phyloP scores from a whole-genome alignment of 257 asterid genomes.

The Solanum lycopersicoides region DNA sequence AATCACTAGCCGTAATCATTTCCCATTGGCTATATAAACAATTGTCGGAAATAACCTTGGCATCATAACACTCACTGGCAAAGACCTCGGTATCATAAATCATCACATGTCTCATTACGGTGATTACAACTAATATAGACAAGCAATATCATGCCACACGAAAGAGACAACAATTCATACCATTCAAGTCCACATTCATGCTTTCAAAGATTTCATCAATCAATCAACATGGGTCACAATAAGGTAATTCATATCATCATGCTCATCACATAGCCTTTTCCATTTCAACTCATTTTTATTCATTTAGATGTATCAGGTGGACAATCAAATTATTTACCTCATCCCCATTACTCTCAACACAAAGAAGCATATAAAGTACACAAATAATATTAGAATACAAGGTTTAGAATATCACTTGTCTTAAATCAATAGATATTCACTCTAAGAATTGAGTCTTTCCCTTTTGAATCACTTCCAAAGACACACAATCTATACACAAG shows the following conservation, averaged over 20 bases:
- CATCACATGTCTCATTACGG: neutral
- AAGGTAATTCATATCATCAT: no score
- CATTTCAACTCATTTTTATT: neutral
- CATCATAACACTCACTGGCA: neutral
- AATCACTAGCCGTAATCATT: neutral
- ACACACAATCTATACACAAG: neutral
- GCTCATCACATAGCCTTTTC: neutral
- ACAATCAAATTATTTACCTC: neutral
- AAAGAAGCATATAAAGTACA: neutral
- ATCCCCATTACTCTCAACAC: neutral
- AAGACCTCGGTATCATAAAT: neutral
- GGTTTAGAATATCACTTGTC: neutral
- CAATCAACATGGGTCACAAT: neutral
- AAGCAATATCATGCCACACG: neutral
- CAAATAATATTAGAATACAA: neutral
- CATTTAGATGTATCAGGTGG: neutral
- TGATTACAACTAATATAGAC: neutral
- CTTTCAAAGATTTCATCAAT: neutral
- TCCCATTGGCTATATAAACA: neutral
- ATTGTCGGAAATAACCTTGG: neutral
- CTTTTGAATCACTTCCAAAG: neutral
- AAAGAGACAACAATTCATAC: no score
- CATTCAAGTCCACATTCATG: neutral
- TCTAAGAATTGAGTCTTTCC: neutral
- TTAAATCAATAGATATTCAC: no score